A percentile compares a stretch with the other conserved stretches of the same genome.
phyloP scores from a whole-genome alignment of 805 yeast genomes.

The Candida ortonii region DNA sequence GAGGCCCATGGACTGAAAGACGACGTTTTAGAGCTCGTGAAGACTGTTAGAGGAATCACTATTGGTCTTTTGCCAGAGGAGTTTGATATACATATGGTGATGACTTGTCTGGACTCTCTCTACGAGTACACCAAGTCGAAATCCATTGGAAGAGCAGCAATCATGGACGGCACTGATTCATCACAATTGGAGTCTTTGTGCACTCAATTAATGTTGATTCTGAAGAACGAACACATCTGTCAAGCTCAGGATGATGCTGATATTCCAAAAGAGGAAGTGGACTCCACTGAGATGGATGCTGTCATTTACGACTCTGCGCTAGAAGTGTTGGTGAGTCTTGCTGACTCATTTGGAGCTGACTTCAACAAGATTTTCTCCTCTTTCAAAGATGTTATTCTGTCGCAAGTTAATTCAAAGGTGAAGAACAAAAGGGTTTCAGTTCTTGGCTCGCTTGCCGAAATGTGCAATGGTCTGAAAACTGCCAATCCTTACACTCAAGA shows the following conservation, averaged over 20 bases:
- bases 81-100: slow-evolving; percentile 79
- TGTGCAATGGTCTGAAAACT: slow-evolving; percentile 68
- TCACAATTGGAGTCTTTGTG: slow-evolving; percentile 64
- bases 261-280: slow-evolving; percentile 36
- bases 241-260: slow-evolving; percentile 66
- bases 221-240: slow-evolving; percentile 81
- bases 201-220: slow-evolving; percentile 63
- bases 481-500: slow-evolving; percentile 66
- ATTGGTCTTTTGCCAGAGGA: slow-evolving; percentile 68
- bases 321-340: slow-evolving; percentile 77
- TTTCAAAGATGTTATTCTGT: slow-evolving; percentile 62
- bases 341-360: slow-evolving; percentile 74
- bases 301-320: slow-evolving; percentile 79
- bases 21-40: slow-evolving; percentile 55
- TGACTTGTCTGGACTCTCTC: slow-evolving; percentile 70
- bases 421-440: slow-evolving; percentile 77
- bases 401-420: slow-evolving; percentile 58
- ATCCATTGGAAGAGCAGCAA: slow-evolving; percentile 68
- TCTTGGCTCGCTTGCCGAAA: slow-evolving; percentile 89
- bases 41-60: slow-evolving; percentile 65
- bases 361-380: slow-evolving; percentile 68
- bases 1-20: slow-evolving; percentile 54
- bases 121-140: slow-evolving; percentile 55
- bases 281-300: slow-evolving; percentile 59
- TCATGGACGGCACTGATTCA: slow-evolving; percentile 57